Evolutionary conservation across 1,139 yeast genomes (phyloP).

Genomic region (Geotrichum histeridarum): DNA sequence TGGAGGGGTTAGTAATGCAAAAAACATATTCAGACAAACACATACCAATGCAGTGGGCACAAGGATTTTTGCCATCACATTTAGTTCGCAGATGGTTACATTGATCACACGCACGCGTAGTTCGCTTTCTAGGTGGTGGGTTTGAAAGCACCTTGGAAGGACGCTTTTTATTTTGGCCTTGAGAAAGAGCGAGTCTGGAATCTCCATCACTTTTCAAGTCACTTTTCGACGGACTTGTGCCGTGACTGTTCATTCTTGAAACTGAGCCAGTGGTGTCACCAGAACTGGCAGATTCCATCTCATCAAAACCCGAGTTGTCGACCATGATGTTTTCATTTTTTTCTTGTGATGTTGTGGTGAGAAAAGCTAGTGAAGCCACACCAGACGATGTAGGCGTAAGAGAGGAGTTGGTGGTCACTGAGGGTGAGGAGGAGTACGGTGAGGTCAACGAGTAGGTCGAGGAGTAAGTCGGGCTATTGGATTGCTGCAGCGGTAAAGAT

Average conservation of each 20-base stretch:
- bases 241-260: neutral
- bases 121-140: slow-evolving; percentile 26
- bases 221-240: neutral
- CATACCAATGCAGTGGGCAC: slow-evolving; percentile 37
- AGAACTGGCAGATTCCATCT: neutral
- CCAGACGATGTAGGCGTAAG: neutral
- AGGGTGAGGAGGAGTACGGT: slow-evolving; percentile 9
- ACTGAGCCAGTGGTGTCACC: neutral
- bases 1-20: neutral
- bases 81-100: slow-evolving; percentile 42
- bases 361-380: neutral
- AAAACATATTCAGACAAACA: slow-evolving; percentile 8
- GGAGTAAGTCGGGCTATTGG: neutral
- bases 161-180: slow-evolving; percentile 7
- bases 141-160: slow-evolving; percentile 1
- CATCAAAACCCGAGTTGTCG: slow-evolving; percentile 6
- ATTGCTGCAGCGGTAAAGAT: neutral
- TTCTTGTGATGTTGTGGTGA: neutral
- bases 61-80: slow-evolving; percentile 42
- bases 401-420: neutral
- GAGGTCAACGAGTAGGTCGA: neutral
- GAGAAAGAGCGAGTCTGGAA: neutral
- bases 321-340: slow-evolving; percentile 5
- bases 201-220: neutral
- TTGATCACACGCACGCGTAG: slow-evolving; percentile 41